Conservation (phyloP, 176 grass and related monocot species). For the Avena sativa region DNA sequence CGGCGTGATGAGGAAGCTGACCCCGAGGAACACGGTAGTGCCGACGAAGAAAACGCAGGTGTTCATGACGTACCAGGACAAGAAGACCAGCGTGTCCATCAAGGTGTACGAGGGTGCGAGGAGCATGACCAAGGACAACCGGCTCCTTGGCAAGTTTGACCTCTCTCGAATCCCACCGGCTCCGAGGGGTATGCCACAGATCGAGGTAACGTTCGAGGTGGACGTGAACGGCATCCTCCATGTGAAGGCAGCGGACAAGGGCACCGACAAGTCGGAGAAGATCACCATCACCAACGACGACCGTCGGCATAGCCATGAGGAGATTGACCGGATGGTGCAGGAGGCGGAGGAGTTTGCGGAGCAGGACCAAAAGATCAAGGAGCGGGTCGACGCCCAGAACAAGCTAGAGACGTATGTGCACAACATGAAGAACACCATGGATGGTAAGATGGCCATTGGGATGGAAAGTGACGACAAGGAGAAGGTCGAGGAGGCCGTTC, state of each 20-base stretch:
- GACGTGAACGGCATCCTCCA: conserved; percentile 29
- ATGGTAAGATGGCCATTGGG: not conserved
- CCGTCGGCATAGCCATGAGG: conserved; percentile 16
- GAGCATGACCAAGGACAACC: conserved; percentile 16
- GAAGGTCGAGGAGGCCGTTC: conserved; percentile 9
- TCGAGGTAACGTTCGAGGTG: conserved; percentile 26
- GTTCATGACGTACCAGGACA: conserved; percentile 8
- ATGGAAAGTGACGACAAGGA: conserved; percentile 1
- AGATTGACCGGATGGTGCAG: conserved; percentile 13
- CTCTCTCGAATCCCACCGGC: conserved; percentile 7
- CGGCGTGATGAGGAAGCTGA: conserved; percentile 1
- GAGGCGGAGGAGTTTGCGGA: conserved; percentile 14
- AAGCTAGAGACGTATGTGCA: conserved; percentile 12
- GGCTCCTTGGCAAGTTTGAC: conserved; percentile 5
- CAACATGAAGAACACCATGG: not conserved
- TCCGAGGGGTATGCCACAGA: conserved; percentile 13
- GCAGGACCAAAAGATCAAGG: not conserved
- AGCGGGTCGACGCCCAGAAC: conserved; percentile 7
- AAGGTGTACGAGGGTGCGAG: conserved; percentile 20
- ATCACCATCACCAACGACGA: conserved; percentile 17
- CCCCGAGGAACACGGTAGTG: conserved; percentile 9
- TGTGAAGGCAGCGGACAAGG: conserved; percentile 19
- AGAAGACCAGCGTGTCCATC: conserved; percentile 16
- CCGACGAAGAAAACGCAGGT: conserved; percentile 3
- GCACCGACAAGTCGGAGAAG: conserved; percentile 22